Conservation (phyloP, 768 basidiomycete genomes). For the Termitomyces sp. region DNA sequence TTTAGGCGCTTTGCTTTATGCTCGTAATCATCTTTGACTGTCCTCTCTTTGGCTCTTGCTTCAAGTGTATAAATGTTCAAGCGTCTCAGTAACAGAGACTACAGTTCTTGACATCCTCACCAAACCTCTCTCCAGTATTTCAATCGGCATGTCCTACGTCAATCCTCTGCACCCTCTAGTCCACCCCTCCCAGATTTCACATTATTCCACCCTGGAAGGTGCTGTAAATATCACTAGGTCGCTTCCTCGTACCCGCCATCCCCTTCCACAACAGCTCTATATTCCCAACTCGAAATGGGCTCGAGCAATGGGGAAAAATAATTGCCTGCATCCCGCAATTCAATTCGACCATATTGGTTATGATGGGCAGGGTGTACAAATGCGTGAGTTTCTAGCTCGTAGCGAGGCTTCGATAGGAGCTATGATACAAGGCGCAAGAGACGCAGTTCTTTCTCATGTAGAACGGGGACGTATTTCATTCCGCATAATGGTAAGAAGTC, state of each 20-base stretch:
- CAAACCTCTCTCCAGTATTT: background rate
- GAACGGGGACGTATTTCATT: conserved; percentile 29
- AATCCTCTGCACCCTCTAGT: conserved; percentile 42
- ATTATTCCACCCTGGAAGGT: conserved; percentile 23
- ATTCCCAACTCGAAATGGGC: conserved; percentile 21
- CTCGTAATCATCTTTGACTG: background rate
- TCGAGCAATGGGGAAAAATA: conserved; percentile 14
- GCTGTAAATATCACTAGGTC: conserved; percentile 18
- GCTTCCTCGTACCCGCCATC: conserved; percentile 24
- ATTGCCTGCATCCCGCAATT: conserved; percentile 20
- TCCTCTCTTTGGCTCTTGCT: background rate
- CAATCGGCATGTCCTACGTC: conserved; percentile 29
- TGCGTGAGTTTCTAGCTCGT: conserved; percentile 39
- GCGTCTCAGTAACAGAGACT: background rate
- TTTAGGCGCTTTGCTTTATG: background rate
- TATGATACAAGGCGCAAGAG: conserved; percentile 35
- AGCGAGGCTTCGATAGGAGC: conserved; percentile 26
- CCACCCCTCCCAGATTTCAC: conserved; percentile 18
- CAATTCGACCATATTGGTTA: conserved; percentile 38
- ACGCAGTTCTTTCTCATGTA: conserved; percentile 32
- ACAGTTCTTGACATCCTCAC: background rate
- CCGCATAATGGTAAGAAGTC: conserved; percentile 29
- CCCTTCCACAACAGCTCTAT: conserved; percentile 30
- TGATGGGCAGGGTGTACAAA: conserved; percentile 37
- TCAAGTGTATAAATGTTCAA: background rate